Evolutionary conservation across 2,329 filamentous ascomycete species (phyloP), one percentile per base, ranked within the genome.

Genomic region (Cryphonectria nitschkei): DNA sequence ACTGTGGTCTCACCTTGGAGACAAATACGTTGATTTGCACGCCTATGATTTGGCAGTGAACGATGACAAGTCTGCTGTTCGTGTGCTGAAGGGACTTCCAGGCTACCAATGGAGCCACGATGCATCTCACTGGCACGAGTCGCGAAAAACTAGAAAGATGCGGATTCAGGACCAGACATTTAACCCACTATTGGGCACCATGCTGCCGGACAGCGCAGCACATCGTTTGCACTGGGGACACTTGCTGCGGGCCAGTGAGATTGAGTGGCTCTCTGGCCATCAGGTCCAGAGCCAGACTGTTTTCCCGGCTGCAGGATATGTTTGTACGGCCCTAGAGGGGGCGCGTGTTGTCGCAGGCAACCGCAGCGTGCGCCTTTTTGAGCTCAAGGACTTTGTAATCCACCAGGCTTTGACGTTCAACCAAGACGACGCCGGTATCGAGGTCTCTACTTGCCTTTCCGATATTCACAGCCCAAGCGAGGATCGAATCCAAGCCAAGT

Each of bases 181-280:
- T 1, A 68, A 74, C 29, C 68, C 60, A 0, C 62, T 74, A 0
- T 32, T 74, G 2, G 73, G 73, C 1, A 46, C 61, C 3, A 8
- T 41, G 9, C 29, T 9, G 1, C 54, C 68, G 0, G 63, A 70
- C 11, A 67, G 54, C 22, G 43, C 56, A 0, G 50, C 41, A 0
- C 69, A 74, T 11, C 70, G 75, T 9, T 46, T 75, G 13, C 71
- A 73, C 19, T 79, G 77, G 77, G 46, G 67, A 4, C 76, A 79
- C 56, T 52, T 76, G 5, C 70, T 79, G 6, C 72, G 71, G 3
- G 65, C 74, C 0, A 62, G 70, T 1, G 76, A 80, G 26, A 68
- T 79, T 0, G 74, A 77, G 1, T 85, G 84, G 84, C 73, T 85
- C 1, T 43, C 69, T 0, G 79, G 82, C 8, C 83, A 86, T 52